phyloP scores from a whole-genome alignment of 768 basidiomycete species.

The Lactarius hatsudake region DNA sequence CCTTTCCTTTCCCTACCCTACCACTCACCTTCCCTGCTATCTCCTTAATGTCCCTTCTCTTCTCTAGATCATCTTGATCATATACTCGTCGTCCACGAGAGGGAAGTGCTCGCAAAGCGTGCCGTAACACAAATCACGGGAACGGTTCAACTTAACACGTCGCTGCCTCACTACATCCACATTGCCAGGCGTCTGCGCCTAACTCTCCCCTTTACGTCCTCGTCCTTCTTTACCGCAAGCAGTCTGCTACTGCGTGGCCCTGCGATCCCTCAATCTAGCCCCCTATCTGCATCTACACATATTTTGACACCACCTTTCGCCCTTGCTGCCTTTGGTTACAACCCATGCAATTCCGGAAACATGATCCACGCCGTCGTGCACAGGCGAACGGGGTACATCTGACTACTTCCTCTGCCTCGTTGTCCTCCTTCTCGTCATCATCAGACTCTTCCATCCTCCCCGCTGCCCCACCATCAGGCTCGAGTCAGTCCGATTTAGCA shows the following conservation, averaged over 20 bases:
- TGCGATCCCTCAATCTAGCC: slow-evolving; percentile 24
- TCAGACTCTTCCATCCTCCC: slow-evolving; percentile 42
- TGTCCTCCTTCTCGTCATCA: slow-evolving; percentile 45
- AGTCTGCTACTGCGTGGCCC: slow-evolving; percentile 24
- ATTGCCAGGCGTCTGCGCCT: slow-evolving; percentile 18
- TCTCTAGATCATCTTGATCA: background rate
- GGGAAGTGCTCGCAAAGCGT: background rate
- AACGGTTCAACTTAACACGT: slow-evolving; percentile 16
- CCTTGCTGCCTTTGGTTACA: slow-evolving; percentile 7
- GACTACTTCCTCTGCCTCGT: slow-evolving; percentile 41
- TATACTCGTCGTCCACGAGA: background rate
- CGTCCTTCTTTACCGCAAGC: slow-evolving; percentile 15
- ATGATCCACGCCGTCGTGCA: slow-evolving; percentile 20
- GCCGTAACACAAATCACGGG: background rate
- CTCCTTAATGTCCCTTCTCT: slow-evolving; percentile 1
- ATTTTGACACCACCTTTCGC: background rate
- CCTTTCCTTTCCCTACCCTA: background rate
- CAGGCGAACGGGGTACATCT: slow-evolving; percentile 33
- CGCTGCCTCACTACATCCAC: slow-evolving; percentile 26
- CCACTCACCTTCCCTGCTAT: background rate
- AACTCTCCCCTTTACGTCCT: slow-evolving; percentile 24
- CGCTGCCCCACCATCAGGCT: slow-evolving; percentile 37
- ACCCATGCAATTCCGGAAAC: slow-evolving; percentile 26
- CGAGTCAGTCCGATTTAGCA: slow-evolving; percentile 42
- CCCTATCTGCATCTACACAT: slow-evolving; percentile 20